A percentile compares a stretch with the other conserved stretches of the same genome.
Conservation (phyloP, 352 stramenopile species). For the Globisporangium cystogenes region DNA sequence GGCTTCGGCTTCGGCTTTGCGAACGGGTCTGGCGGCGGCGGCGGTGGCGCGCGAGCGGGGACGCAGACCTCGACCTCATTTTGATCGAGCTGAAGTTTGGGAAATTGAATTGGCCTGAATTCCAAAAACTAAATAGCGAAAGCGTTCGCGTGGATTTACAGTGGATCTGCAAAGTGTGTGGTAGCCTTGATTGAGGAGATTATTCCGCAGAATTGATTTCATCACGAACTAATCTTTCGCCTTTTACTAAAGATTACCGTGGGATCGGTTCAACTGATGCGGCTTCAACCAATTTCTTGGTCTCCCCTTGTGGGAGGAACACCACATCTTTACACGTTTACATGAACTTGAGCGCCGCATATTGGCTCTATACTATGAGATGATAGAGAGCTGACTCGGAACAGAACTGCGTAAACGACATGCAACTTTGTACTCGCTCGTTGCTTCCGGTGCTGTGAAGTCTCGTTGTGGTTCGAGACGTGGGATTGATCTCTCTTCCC, state of each 20-base stretch:
- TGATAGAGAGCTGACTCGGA: too few species aligned
- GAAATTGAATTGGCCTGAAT: not conserved
- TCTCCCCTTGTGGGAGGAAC: conserved; percentile 12
- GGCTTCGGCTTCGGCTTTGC: conserved; percentile 9
- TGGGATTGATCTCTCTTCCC: too few species aligned
- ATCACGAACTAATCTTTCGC: conserved; percentile 89
- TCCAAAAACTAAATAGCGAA: not conserved
- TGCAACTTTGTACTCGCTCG: too few species aligned
- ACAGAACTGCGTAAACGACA: too few species aligned
- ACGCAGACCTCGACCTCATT: too few species aligned
- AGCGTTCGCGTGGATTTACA: not conserved
- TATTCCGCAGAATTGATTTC: conserved; percentile 58
- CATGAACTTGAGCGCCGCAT: too few species aligned
- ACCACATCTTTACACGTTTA: not conserved
- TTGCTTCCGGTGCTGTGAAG: too few species aligned
- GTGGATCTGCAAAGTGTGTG: too few species aligned
- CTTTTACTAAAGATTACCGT: conserved; percentile 94
- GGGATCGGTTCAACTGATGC: conserved; percentile 71
- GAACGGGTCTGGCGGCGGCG: not conserved
- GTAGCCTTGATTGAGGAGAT: not conserved
- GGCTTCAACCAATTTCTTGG: conserved; percentile 77
- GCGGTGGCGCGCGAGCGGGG: not conserved
- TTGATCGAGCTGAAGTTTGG: too few species aligned
- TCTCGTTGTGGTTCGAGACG: too few species aligned
- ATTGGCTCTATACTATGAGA: too few species aligned